phyloP scores from a whole-genome alignment of 108 stramenopile species.

The Epithemia pelagica region DNA sequence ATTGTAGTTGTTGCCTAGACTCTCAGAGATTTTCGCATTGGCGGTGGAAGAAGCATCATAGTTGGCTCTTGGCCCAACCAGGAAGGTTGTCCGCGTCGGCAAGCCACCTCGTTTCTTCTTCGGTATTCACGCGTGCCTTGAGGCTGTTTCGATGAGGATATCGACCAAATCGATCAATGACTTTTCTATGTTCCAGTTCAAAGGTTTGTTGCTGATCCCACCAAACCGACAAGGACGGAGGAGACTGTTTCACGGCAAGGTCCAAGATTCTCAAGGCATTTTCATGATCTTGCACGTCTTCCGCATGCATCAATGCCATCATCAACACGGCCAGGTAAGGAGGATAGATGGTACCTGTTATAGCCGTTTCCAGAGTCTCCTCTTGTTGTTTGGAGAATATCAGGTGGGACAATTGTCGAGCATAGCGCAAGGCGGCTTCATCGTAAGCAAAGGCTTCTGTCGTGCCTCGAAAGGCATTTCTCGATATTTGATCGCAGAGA shows the following conservation, averaged over 20 bases:
- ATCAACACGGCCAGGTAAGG: slow-evolving; percentile 30
- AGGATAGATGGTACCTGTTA: slow-evolving; percentile 17
- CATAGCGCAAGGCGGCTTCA: slow-evolving; percentile 18
- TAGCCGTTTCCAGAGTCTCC: neutral
- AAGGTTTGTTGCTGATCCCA: slow-evolving; percentile 10
- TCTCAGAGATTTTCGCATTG: too few species aligned
- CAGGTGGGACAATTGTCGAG: too few species aligned
- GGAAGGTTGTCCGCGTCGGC: slow-evolving; percentile 30
- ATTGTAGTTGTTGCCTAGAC: too few species aligned
- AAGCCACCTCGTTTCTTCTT: slow-evolving; percentile 51
- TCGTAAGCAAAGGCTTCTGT: slow-evolving; percentile 68
- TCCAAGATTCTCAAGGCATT: neutral
- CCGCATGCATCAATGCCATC: slow-evolving; percentile 50
- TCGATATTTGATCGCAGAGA: slow-evolving; percentile 61
- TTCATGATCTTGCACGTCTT: slow-evolving; percentile 31
- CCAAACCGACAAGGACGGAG: neutral
- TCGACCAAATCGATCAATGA: slow-evolving; percentile 66
- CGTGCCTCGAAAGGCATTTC: slow-evolving; percentile 54
- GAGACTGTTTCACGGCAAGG: neutral
- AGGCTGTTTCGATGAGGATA: slow-evolving; percentile 65
- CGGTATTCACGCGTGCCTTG: slow-evolving; percentile 35
- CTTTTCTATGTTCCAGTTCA: slow-evolving; percentile 35
- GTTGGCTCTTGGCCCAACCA: slow-evolving; percentile 45
- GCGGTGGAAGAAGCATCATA: too few species aligned
- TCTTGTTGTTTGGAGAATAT: slow-evolving; percentile 3